Evolutionary conservation across 345 rosid species (phyloP).

Genomic region (Microthlaspi erraticum): DNA sequence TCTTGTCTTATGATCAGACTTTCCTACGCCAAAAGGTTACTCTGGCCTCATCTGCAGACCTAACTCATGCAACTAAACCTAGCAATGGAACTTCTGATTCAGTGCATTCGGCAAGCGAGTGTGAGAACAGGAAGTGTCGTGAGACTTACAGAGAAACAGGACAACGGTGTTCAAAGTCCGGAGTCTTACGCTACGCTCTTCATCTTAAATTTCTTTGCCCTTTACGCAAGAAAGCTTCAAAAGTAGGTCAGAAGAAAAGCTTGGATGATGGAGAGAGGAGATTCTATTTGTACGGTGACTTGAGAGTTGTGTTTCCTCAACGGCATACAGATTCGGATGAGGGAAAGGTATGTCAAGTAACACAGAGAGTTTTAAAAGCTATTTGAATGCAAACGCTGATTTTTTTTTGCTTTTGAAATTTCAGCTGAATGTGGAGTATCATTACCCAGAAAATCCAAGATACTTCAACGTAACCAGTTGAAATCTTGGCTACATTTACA

Average conservation of each 20-base stretch:
- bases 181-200: slow-evolving; percentile 82
- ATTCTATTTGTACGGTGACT: slow-evolving; percentile 77
- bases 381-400: slow-evolving; percentile 19
- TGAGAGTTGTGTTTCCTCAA: slow-evolving; percentile 87
- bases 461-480: slow-evolving; percentile 60
- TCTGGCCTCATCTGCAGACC: slow-evolving; percentile 53
- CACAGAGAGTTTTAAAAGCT: neutral
- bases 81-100: slow-evolving; percentile 38
- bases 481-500: slow-evolving; percentile 13
- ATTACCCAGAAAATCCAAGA: slow-evolving; percentile 81
- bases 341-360: slow-evolving; percentile 68
- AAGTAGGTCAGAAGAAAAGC: slow-evolving; percentile 45
- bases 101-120: slow-evolving; percentile 15
- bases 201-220: slow-evolving; percentile 91
- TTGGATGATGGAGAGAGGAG: slow-evolving; percentile 55
- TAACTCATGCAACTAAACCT: neutral
- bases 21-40: slow-evolving; percentile 85
- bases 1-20: slow-evolving; percentile 52
- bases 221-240: slow-evolving; percentile 56
- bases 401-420: slow-evolving; percentile 8
- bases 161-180: slow-evolving; percentile 56
- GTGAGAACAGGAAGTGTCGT: slow-evolving; percentile 37
- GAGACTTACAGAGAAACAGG: slow-evolving; percentile 40
- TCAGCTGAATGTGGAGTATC: slow-evolving; percentile 86
- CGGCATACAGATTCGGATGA: slow-evolving; percentile 92